phyloP scores from a whole-genome alignment of 2,329 filamentous ascomycete species.

The Microascus cirrosus region DNA sequence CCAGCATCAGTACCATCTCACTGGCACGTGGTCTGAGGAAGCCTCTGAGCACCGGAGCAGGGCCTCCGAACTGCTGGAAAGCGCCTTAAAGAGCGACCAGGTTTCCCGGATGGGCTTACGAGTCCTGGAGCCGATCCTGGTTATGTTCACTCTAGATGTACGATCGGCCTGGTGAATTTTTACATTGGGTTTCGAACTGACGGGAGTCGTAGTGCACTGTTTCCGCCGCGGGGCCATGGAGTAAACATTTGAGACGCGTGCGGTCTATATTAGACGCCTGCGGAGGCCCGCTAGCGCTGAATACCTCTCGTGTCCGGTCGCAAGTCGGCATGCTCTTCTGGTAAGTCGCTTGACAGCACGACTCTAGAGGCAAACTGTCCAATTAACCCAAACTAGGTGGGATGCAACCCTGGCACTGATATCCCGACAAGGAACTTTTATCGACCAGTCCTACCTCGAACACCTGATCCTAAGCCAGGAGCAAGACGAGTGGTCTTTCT shows the following conservation, averaged over 20 bases:
- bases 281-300: conserved; percentile 1
- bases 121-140: background rate
- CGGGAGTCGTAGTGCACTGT: background rate
- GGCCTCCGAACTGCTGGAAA: background rate
- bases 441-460: background rate
- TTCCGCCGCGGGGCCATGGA: conserved; percentile 7
- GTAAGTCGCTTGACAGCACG: background rate
- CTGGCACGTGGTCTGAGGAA: background rate
- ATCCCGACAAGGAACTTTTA: background rate
- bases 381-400: conserved; percentile 3
- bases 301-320: conserved; percentile 1
- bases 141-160: background rate
- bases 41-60: background rate
- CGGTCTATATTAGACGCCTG: conserved; percentile 4
- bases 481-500: background rate
- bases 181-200: background rate
- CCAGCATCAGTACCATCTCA: background rate
- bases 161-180: background rate
- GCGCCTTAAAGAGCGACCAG: background rate
- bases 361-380: background rate
- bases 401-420: background rate
- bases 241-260: conserved; percentile 3
- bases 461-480: background rate
- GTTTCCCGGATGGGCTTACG: background rate
- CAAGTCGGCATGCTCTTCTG: conserved; percentile 8